phyloP scores from a whole-genome alignment of 2,329 filamentous ascomycete genomes.

The Saccharata proteae region DNA sequence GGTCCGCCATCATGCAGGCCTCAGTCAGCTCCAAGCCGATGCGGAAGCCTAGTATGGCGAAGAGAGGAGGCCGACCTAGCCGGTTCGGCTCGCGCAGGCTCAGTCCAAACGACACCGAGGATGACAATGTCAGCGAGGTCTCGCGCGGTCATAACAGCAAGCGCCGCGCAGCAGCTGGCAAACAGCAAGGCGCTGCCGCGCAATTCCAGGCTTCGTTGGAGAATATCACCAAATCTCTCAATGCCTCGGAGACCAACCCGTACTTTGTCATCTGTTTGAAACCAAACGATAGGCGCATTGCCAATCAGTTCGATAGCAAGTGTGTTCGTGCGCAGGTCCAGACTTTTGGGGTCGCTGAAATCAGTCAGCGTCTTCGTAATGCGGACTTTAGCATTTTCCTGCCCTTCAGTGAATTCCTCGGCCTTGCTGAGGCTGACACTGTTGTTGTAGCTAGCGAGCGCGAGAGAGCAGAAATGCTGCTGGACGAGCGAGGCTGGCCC shows the following conservation, averaged over 20 bases:
- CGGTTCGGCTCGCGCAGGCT: constrained; percentile 30
- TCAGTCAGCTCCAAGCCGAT: constrained; percentile 92
- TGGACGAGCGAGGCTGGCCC: constrained; percentile 88
- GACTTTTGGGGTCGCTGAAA: constrained; percentile 91
- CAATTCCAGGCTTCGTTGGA: constrained; percentile 86
- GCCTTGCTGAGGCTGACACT: constrained; percentile 71
- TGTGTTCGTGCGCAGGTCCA: constrained; percentile 92
- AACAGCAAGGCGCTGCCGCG: constrained; percentile 76
- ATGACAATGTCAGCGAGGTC: constrained; percentile 35
- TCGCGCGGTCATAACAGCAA: constrained; percentile 30
- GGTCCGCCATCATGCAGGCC: constrained; percentile 83
- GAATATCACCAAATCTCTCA: constrained; percentile 79
- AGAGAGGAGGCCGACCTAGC: constrained; percentile 51
- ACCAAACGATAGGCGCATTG: constrained; percentile 90
- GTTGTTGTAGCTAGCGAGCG: constrained; percentile 82
- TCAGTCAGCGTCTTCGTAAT: constrained; percentile 82
- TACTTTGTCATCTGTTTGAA: constrained; percentile 98
- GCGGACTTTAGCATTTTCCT: constrained; percentile 94
- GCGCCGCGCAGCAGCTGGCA: constrained; percentile 23
- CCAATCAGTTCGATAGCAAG: constrained; percentile 98
- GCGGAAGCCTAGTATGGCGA: constrained; percentile 84
- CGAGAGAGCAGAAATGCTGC: constrained; percentile 81
- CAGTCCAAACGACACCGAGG: constrained; percentile 29
- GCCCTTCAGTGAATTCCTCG: constrained; percentile 90
- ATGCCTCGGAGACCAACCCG: constrained; percentile 69